These are phyloP conservation scores for Aspergillus clavatus DNA, from an alignment of 2,329 filamentous ascomycete species.

Conservation along the genomic window DNA sequence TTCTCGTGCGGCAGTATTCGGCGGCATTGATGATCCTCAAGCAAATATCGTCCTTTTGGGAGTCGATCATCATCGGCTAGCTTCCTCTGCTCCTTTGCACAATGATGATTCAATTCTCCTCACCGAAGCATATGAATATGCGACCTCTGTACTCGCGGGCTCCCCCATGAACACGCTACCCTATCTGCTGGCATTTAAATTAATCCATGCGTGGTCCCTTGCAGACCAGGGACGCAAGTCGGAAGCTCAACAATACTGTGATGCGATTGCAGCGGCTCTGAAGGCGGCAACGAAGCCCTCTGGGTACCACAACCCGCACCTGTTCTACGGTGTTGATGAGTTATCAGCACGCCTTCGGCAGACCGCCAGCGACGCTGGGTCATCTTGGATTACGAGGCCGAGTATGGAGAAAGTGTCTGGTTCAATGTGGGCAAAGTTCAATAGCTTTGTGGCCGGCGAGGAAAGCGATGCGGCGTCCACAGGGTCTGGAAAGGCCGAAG, in stretches of 20 bases:
- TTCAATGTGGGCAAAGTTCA: slow-evolving; percentile 87
- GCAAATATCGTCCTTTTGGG: slow-evolving; percentile 79
- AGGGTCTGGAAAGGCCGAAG: slow-evolving; percentile 54
- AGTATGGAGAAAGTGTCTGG: slow-evolving; percentile 95
- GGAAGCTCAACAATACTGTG: slow-evolving; percentile 88
- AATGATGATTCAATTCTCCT: slow-evolving; percentile 84
- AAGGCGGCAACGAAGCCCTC: slow-evolving; percentile 77
- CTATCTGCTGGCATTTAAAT: slow-evolving; percentile 85
- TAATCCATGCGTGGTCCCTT: slow-evolving; percentile 77
- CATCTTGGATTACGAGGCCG: slow-evolving; percentile 89
- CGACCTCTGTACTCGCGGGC: slow-evolving; percentile 64
- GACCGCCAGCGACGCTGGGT: slow-evolving; percentile 73
- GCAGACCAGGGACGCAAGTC: slow-evolving; percentile 77
- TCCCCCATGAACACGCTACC: slow-evolving; percentile 59
- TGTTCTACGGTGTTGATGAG: slow-evolving; percentile 76
- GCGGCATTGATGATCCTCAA: slow-evolving; percentile 75
- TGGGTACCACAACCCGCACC: slow-evolving; percentile 72
- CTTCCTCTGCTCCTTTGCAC: slow-evolving; percentile 62
- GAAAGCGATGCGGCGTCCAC: slow-evolving; percentile 64
- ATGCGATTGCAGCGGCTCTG: slow-evolving; percentile 70
- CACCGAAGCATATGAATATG: slow-evolving; percentile 95
- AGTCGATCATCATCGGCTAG: slow-evolving; percentile 69
- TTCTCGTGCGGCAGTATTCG: slow-evolving; percentile 67
- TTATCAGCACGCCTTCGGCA: slow-evolving; percentile 77
- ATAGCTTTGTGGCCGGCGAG: slow-evolving; percentile 91